Evolutionary conservation across 179 eudicot genomes (phyloP).

Genomic region (Silene coronaria): DNA sequence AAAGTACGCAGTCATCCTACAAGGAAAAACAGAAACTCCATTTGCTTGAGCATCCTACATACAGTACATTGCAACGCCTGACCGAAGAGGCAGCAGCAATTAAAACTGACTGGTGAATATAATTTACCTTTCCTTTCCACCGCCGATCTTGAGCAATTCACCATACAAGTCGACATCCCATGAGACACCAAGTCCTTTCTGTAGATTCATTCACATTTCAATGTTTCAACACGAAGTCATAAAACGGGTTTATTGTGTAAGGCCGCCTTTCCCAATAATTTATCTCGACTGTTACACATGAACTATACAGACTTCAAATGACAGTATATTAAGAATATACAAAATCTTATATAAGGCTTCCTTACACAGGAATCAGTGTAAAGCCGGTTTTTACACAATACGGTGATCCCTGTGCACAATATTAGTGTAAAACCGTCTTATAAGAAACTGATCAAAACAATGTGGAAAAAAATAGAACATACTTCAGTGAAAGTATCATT

Average conservation of each 20-base stretch:
- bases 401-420: too few relatives aligned
- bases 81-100: not conserved
- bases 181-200: constrained; percentile 81
- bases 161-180: constrained; percentile 99
- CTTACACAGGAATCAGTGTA: too few relatives aligned
- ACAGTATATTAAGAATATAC: too few relatives aligned
- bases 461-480: constrained; percentile 5
- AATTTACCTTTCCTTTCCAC: constrained; percentile 91
- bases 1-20: constrained; percentile 96
- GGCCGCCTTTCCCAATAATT: too few relatives aligned
- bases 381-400: too few relatives aligned
- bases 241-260: not conserved
- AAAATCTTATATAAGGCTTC: too few relatives aligned
- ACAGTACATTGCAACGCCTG: too few relatives aligned
- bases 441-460: not conserved
- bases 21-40: constrained; percentile 6
- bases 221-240: constrained; percentile 22
- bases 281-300: too few relatives aligned
- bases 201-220: constrained; percentile 33
- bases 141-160: constrained; percentile 95
- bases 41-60: not conserved
- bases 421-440: too few relatives aligned
- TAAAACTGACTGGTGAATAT: not conserved
- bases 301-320: too few relatives aligned
- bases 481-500: constrained; percentile 92